Evolutionary conservation across 2,329 filamentous ascomycete species (phyloP), one percentile per base, ranked within the genome.

Genomic region (Aureobasidium sp.): DNA sequence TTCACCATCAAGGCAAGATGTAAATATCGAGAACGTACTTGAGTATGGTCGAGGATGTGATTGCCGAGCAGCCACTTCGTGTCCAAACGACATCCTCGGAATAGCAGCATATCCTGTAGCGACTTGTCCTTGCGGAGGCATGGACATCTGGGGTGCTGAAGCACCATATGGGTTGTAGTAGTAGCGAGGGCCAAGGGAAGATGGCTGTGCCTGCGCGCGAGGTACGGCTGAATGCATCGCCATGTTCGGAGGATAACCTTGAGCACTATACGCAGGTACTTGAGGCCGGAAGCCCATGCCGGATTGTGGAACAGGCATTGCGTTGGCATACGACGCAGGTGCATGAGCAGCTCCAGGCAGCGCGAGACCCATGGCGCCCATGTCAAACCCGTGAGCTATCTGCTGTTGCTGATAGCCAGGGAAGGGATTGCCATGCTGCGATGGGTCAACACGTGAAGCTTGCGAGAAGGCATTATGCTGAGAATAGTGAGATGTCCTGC

Each of bases 321-420:
- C 35, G 17, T 22, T 16, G 11, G 16, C 6, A n/a, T 38, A 34
- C 6, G 45, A 16, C 3, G 12, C 14, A 2, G 50, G 24, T n/a
- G 22, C 19, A 6, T 29, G 11, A 21, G 21, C 14, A 35, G 39
- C 12, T 4, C 35, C 51, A 11, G 51, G 51, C 25, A 53, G n/a
- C 8, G 51, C 41, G 24, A 3, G 22, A 12, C 30, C 42, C 19
- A 54, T 11, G 10, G 42, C 17, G 34, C 19, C 37, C 53, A 54
- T 54, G 30, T 49, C 53, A 8, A 54, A n/a, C 10, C 37, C 35
- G 21, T 49, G 42, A 35, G 49, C 38, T 11, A 44, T 29, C 6
- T 41, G 53, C 10, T 22, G 27, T 8, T 19, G 8, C 12, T 35
- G 37, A n/a, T 40, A 41, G 10, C 12, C 21, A 16, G 27, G 10